These are phyloP conservation scores for Sordariomycetes sp. DNA, from an alignment of 2,329 filamentous ascomycete genomes.

Conservation along the genomic window DNA sequence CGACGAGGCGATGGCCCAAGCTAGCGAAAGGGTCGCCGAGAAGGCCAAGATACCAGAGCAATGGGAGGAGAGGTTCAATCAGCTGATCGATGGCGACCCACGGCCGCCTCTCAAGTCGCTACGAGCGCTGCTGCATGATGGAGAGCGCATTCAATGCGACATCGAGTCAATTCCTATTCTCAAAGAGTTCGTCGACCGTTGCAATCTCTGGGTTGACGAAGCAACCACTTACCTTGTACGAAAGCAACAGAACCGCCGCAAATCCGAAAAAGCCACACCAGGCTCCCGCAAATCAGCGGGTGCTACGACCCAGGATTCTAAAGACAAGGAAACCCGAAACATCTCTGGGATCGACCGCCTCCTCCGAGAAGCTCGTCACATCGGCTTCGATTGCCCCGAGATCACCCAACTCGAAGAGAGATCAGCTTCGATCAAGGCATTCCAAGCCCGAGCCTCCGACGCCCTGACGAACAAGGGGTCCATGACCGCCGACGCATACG, in stretches of 20 bases:
- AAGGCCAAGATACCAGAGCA: conserved; percentile 77
- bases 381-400: conserved; percentile 90
- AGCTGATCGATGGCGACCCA: conserved; percentile 72
- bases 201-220: conserved; percentile 97
- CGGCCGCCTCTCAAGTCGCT: conserved; percentile 80
- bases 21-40: conserved; percentile 71
- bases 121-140: conserved; percentile 77
- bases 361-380: conserved; percentile 70
- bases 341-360: conserved; percentile 82
- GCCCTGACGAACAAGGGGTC: conserved; percentile 58
- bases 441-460: conserved; percentile 65
- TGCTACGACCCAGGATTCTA: conserved; percentile 51
- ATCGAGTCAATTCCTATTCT: conserved; percentile 75
- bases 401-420: conserved; percentile 80
- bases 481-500: conserved; percentile 64
- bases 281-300: conserved; percentile 61
- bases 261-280: conserved; percentile 83
- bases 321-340: conserved; percentile 78
- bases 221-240: conserved; percentile 92
- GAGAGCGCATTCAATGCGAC: conserved; percentile 90
- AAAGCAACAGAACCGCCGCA: conserved; percentile 94
- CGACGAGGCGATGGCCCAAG: conserved; percentile 56
- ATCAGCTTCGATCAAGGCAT: conserved; percentile 73
- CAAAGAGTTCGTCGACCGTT: conserved; percentile 85
- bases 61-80: conserved; percentile 88